Evolutionary conservation across 2,329 filamentous ascomycete species (phyloP).

Genomic region (Aspergillus brasiliensis): DNA sequence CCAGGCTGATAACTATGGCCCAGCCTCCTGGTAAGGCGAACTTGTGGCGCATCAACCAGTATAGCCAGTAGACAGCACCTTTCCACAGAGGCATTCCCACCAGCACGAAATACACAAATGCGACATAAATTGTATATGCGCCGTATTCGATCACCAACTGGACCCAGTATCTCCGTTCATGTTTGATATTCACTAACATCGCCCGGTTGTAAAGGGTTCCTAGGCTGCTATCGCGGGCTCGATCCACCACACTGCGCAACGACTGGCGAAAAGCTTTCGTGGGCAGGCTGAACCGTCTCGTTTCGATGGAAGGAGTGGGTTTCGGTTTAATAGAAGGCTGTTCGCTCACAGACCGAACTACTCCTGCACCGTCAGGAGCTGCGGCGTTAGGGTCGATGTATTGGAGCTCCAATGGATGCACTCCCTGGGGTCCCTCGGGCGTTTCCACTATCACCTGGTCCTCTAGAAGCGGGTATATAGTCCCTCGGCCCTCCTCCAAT

Average conservation of each 20-base stretch:
- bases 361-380: no score
- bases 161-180: slow-evolving; percentile 36
- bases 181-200: slow-evolving; percentile 13
- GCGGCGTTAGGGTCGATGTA: neutral
- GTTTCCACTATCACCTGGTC: neutral
- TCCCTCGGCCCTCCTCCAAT: neutral
- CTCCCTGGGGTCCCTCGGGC: neutral
- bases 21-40: slow-evolving; percentile 46
- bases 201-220: slow-evolving; percentile 14
- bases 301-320: neutral
- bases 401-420: neutral
- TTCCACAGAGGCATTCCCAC: slow-evolving; percentile 51
- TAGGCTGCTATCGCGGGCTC: slow-evolving; percentile 8
- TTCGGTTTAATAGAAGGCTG: neutral
- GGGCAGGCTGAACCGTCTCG: neutral
- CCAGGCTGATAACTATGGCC: slow-evolving; percentile 44
- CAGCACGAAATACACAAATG: slow-evolving; percentile 51
- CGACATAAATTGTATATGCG: slow-evolving; percentile 39
- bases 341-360: no score
- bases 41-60: slow-evolving; percentile 44
- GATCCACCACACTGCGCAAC: neutral
- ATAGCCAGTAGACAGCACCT: slow-evolving; percentile 48
- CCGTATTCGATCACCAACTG: slow-evolving; percentile 43
- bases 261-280: neutral
- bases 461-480: neutral